Conservation (phyloP, 306 rosid species). For the Trichosanthes cucumerina region DNA sequence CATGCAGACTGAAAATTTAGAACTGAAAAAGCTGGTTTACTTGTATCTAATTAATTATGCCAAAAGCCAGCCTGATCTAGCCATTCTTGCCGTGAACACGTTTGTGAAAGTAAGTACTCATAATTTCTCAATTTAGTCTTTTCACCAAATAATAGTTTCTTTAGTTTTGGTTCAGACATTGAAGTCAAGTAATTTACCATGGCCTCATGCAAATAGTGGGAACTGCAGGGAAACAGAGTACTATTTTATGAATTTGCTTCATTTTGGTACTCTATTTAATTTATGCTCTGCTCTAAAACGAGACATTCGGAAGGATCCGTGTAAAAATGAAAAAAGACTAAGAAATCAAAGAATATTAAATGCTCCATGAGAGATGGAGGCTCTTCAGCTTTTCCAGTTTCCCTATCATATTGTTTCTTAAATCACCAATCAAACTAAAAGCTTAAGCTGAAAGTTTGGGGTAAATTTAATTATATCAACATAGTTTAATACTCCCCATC, state of each 20-base stretch:
- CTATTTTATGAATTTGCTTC: not conserved
- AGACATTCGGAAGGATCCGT: not conserved
- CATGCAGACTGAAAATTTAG: constrained; percentile 98
- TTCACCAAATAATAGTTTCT: not conserved
- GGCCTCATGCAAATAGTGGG: not conserved
- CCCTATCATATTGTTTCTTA: not conserved
- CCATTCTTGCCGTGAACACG: constrained; percentile 94
- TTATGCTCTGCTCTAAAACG: not conserved
- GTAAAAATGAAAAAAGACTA: not conserved
- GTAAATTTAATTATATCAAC: too few relatives aligned
- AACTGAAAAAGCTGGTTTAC: constrained; percentile 92
- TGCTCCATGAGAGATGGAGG: not conserved
- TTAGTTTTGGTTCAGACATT: not conserved
- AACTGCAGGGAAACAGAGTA: not conserved
- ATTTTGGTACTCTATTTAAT: not conserved
- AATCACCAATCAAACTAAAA: too few relatives aligned
- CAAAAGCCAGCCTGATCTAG: constrained; percentile 98
- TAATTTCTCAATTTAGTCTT: not conserved
- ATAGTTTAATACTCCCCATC: too few relatives aligned
- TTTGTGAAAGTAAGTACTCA: constrained; percentile 75
- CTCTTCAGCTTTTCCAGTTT: not conserved
- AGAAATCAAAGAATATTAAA: not conserved
- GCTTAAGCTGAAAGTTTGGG: too few relatives aligned
- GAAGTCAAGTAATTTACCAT: not conserved
- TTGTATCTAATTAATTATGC: constrained; percentile 92